A percentile compares a stretch with the other conserved stretches of the same genome.
phyloP scores from a whole-genome alignment of 495 filamentous ascomycete genomes.

The Trypethelium eluteriae region DNA sequence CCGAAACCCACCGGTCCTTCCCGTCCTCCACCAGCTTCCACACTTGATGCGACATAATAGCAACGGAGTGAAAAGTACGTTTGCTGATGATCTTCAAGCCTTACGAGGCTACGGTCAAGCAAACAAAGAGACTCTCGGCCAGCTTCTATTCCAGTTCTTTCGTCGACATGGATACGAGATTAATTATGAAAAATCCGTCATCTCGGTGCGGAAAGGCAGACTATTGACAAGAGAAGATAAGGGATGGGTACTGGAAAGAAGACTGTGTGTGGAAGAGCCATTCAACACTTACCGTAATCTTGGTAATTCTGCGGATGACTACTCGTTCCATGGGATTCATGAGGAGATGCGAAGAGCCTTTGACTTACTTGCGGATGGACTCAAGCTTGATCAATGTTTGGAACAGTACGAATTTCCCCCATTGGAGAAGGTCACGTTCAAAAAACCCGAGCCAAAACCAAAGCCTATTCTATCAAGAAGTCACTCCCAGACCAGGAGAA shows the following conservation, averaged over 20 bases:
- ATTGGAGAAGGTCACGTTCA: slow-evolving; percentile 69
- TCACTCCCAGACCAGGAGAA: slow-evolving; percentile 43
- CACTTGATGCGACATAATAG: slow-evolving; percentile 29
- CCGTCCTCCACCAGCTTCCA: slow-evolving; percentile 60
- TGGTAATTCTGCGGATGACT: slow-evolving; percentile 93
- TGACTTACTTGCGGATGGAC: slow-evolving; percentile 59
- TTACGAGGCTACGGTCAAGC: slow-evolving; percentile 63
- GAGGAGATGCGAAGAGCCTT: slow-evolving; percentile 83
- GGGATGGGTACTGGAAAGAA: slow-evolving; percentile 61
- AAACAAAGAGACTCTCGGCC: slow-evolving; percentile 76
- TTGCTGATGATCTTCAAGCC: slow-evolving; percentile 74
- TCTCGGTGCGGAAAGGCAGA: slow-evolving; percentile 81
- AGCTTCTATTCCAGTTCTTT: slow-evolving; percentile 88
- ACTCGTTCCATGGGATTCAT: slow-evolving; percentile 83
- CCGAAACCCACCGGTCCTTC: slow-evolving; percentile 77
- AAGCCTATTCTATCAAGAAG: slow-evolving; percentile 52
- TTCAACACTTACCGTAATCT: slow-evolving; percentile 92
- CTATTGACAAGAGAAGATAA: slow-evolving; percentile 80
- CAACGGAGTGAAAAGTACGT: slow-evolving; percentile 60
- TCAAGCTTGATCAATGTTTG: slow-evolving; percentile 70
- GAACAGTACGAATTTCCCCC: slow-evolving; percentile 77
- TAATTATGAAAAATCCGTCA: slow-evolving; percentile 72
- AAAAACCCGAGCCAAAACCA: slow-evolving; percentile 59
- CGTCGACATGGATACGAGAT: slow-evolving; percentile 88
- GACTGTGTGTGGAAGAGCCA: slow-evolving; percentile 90